phyloP scores from a whole-genome alignment of 164 flowering plant species.

The Vitis rupestris region DNA sequence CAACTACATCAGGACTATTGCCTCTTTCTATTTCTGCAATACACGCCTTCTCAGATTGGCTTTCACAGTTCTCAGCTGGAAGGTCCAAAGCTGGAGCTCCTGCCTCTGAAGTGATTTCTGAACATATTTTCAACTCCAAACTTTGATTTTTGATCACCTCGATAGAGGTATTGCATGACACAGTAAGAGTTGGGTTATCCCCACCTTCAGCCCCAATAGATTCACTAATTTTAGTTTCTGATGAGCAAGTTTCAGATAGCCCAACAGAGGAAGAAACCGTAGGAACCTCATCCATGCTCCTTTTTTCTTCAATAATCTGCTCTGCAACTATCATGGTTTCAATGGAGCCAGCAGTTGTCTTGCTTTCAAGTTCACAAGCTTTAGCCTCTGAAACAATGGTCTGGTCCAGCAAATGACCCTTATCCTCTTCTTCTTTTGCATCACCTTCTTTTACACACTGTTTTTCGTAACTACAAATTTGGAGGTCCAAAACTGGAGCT shows the following conservation, averaged over 20 bases:
- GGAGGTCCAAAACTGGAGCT: slow-evolving; percentile 10
- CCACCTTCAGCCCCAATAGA: neutral
- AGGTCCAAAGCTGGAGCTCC: slow-evolving; percentile 9
- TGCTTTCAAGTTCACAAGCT: neutral
- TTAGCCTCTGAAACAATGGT: slow-evolving; percentile 1
- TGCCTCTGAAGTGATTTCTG: neutral
- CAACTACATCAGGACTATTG: neutral
- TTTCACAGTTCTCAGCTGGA: neutral
- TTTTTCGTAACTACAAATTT: neutral
- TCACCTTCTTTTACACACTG: slow-evolving; percentile 3
- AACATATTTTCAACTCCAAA: neutral
- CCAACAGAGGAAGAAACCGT: too few relatives aligned
- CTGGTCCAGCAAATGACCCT: neutral
- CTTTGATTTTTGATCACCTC: slow-evolving; percentile 1
- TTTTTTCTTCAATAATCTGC: neutral
- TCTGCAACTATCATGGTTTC: slow-evolving; percentile 1
- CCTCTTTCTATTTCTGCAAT: neutral
- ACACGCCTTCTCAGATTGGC: neutral
- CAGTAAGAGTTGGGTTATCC: too few relatives aligned
- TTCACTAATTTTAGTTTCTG: slow-evolving; percentile 9
- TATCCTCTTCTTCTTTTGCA: neutral
- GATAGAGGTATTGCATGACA: neutral
- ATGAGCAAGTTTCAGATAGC: slow-evolving; percentile 5
- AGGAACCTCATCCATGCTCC: neutral
- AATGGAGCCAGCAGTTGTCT: neutral